A percentile compares a stretch with the other conserved stretches of the same genome.
Conservation (phyloP, 2,329 filamentous ascomycete species). For the Gnomoniopsis sp. region DNA sequence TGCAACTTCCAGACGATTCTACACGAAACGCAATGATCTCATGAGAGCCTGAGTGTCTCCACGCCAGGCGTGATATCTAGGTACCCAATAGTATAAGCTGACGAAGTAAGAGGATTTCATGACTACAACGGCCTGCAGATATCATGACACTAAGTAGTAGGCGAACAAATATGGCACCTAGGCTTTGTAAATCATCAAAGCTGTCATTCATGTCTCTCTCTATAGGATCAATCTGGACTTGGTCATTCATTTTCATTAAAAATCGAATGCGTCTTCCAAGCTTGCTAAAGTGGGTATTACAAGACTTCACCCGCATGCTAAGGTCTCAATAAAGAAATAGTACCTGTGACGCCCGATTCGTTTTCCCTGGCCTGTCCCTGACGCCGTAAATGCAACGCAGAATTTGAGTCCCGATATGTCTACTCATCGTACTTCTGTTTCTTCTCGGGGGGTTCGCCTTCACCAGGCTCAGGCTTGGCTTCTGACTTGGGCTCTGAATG, state of each 20-base stretch:
- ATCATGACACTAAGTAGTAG: too few relatives aligned
- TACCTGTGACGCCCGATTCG: not conserved
- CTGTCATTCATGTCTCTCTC: not conserved
- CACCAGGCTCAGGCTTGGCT: constrained; percentile 24
- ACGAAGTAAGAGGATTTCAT: too few relatives aligned
- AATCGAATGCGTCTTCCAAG: not conserved
- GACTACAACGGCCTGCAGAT: too few relatives aligned
- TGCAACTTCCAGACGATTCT: too few relatives aligned
- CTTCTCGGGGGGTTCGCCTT: constrained; percentile 23
- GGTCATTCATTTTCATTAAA: not conserved
- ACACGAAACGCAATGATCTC: too few relatives aligned
- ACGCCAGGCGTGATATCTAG: too few relatives aligned
- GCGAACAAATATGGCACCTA: too few relatives aligned
- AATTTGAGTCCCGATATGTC: not conserved
- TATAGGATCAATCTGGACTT: not conserved
- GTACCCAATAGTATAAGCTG: too few relatives aligned
- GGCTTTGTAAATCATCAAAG: not conserved
- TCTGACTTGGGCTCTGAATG: constrained; percentile 26
- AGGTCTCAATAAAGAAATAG: not conserved
- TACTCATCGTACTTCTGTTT: constrained; percentile 22
- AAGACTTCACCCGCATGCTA: not conserved
- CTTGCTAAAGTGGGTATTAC: not conserved
- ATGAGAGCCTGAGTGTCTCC: too few relatives aligned
- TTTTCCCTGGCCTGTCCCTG: not conserved
- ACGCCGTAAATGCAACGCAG: constrained; percentile 11